Percentiles rank a stretch among this genome's conserved stretches.
Evolutionary conservation across 768 basidiomycete species (phyloP).

Genomic region (Tylopilus rubrobrunneus): DNA sequence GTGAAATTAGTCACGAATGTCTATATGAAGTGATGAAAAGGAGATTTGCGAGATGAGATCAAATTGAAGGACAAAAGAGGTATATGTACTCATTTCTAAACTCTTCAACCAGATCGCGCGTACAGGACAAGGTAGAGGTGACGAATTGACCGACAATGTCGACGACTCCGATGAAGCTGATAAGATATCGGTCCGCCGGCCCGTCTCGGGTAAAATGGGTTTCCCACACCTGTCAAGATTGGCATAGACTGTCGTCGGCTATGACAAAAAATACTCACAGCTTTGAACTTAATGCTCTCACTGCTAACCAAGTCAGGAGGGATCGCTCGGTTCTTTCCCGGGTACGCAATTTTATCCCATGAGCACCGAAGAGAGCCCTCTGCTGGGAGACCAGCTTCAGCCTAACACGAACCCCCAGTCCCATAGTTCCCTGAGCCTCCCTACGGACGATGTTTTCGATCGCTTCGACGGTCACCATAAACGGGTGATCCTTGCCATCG

Average conservation of each 20-base stretch:
- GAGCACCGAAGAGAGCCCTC: constrained; percentile 27
- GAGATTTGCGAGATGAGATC: background rate
- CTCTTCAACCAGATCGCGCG: background rate
- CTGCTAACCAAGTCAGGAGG: background rate
- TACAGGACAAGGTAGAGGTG: background rate
- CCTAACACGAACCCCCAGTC: background rate
- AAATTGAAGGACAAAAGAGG: background rate
- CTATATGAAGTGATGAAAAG: background rate
- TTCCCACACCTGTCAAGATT: background rate
- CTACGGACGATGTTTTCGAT: constrained; percentile 43
- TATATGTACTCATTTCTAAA: background rate
- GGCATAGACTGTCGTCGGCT: background rate
- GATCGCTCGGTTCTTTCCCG: background rate
- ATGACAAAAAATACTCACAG: background rate
- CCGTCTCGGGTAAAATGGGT: background rate
- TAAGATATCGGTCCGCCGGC: background rate
- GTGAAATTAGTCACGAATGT: background rate
- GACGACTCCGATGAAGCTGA: background rate
- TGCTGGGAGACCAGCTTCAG: constrained; percentile 15
- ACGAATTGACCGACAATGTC: background rate
- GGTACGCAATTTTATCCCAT: constrained; percentile 6
- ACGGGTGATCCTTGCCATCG: constrained; percentile 49
- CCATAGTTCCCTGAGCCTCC: background rate
- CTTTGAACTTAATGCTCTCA: background rate
- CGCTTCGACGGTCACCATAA: constrained; percentile 56